Conservation (phyloP, 495 filamentous ascomycete genomes). For the Aspergillus asperescens region DNA sequence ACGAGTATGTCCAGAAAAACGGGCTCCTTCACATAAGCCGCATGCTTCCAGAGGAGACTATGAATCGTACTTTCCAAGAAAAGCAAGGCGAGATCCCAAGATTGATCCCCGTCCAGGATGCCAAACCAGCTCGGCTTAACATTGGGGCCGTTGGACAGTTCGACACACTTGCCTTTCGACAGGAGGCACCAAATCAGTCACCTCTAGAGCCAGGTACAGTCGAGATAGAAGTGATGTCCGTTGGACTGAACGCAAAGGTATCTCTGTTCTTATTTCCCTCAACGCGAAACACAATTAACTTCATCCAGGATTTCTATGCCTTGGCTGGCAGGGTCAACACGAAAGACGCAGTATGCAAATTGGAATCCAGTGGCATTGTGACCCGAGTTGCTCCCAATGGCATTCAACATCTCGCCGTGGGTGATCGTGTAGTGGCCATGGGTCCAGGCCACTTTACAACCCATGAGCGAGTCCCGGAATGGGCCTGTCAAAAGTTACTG, state of each 20-base stretch:
- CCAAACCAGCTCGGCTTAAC: no score
- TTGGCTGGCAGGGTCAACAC: constrained; percentile 5
- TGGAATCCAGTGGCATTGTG: constrained; percentile 1
- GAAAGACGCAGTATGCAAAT: background rate
- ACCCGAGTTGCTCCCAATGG: background rate
- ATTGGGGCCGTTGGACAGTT: no score
- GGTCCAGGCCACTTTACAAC: constrained; percentile 1
- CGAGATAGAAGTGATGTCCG: background rate
- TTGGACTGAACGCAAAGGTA: constrained; percentile 7
- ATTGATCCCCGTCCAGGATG: no score
- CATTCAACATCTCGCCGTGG: background rate
- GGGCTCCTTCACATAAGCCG: no score
- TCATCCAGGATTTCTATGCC: constrained; percentile 8
- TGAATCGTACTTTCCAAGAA: no score
- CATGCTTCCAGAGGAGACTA: no score
- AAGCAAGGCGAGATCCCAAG: no score
- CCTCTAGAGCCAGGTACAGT: background rate
- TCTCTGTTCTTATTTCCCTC: no score
- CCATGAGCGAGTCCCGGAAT: background rate
- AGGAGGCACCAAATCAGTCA: background rate
- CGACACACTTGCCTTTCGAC: background rate
- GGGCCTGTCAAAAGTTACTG: background rate
- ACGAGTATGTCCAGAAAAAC: no score
- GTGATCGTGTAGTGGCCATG: constrained; percentile 9
- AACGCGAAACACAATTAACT: no score